phyloP scores from a whole-genome alignment of 495 filamentous ascomycete species.

The Cercophora samala region DNA sequence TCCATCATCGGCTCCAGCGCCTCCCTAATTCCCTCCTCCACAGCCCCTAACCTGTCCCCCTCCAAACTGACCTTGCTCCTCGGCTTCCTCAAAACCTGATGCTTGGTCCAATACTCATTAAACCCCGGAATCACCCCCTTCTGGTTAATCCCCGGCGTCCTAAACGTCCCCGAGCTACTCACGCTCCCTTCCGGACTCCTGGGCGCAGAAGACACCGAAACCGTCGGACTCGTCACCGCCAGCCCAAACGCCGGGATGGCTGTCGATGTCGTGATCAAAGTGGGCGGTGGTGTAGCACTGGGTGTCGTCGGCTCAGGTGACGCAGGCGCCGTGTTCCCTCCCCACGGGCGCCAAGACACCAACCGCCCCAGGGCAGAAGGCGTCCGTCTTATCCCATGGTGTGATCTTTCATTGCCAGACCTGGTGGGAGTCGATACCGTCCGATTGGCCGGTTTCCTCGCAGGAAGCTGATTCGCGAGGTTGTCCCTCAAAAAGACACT shows the following conservation, averaged over 20 bases:
- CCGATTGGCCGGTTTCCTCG: constrained; percentile 21
- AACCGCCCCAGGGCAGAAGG: constrained; percentile 36
- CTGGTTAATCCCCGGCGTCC: constrained; percentile 53
- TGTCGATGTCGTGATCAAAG: not conserved
- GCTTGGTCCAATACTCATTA: constrained; percentile 38
- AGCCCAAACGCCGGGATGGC: constrained; percentile 11
- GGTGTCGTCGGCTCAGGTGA: constrained; percentile 19
- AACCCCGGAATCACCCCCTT: constrained; percentile 52
- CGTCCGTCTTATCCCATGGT: constrained; percentile 14
- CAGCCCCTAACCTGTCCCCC: constrained; percentile 37
- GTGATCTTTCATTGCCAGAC: not conserved
- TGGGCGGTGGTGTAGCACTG: constrained; percentile 20
- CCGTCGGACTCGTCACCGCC: constrained; percentile 1
- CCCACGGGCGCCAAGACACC: constrained; percentile 50
- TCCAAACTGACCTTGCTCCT: constrained; percentile 38
- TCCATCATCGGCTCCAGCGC: constrained; percentile 30
- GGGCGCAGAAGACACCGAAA: not conserved
- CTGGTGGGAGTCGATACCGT: constrained; percentile 22
- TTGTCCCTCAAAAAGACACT: constrained; percentile 41
- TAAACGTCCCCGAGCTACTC: constrained; percentile 24
- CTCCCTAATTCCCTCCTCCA: constrained; percentile 43
- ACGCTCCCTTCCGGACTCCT: constrained; percentile 26
- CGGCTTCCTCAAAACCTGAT: constrained; percentile 35
- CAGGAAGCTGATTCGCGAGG: constrained; percentile 31
- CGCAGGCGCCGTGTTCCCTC: constrained; percentile 18